Evolutionary conservation across 1,139 yeast species (phyloP).

Genomic region (Spathaspora sp.): DNA sequence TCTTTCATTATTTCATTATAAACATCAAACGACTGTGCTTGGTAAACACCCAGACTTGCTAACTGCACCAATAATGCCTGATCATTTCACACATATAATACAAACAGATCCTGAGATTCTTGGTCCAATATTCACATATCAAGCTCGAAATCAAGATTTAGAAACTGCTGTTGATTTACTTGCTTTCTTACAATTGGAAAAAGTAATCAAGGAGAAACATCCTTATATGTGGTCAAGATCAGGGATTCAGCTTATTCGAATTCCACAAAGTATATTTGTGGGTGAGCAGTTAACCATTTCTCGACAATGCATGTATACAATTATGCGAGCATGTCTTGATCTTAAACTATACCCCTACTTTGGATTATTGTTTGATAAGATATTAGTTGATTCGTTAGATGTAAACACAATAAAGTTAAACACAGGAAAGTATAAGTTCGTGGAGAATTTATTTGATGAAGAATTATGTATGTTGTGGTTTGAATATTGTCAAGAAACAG

Average conservation of each 20-base stretch:
- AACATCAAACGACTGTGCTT: slow-evolving; percentile 21
- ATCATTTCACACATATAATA: slow-evolving; percentile 24
- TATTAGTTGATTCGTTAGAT: slow-evolving; percentile 29
- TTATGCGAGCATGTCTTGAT: slow-evolving; percentile 32
- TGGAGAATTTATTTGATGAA: slow-evolving; percentile 20
- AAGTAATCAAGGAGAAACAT: slow-evolving; percentile 21
- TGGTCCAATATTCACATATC: slow-evolving; percentile 26
- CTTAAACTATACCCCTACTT: slow-evolving; percentile 28
- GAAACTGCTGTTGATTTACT: slow-evolving; percentile 26
- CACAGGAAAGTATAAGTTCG: slow-evolving; percentile 5
- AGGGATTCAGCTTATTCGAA: slow-evolving; percentile 5
- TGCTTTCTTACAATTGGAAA: slow-evolving; percentile 29
- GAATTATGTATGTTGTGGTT: slow-evolving; percentile 27
- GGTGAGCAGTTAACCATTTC: slow-evolving; percentile 10
- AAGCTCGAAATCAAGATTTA: slow-evolving; percentile 20
- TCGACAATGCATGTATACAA: slow-evolving; percentile 20
- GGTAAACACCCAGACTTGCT: slow-evolving; percentile 13
- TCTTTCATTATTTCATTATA: slow-evolving; percentile 24
- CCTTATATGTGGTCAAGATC: slow-evolving; percentile 33
- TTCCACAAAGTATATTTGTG: slow-evolving; percentile 4
- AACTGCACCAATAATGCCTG: slow-evolving; percentile 14
- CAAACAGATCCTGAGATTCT: slow-evolving; percentile 30
- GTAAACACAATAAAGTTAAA: slow-evolving; percentile 13
- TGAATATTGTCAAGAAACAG: slow-evolving; percentile 21
- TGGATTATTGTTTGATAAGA: slow-evolving; percentile 36